A percentile compares a stretch with the other conserved stretches of the same genome.
Evolutionary conservation across 257 asterid species (phyloP).

Genomic region (Solanum virginianum): DNA sequence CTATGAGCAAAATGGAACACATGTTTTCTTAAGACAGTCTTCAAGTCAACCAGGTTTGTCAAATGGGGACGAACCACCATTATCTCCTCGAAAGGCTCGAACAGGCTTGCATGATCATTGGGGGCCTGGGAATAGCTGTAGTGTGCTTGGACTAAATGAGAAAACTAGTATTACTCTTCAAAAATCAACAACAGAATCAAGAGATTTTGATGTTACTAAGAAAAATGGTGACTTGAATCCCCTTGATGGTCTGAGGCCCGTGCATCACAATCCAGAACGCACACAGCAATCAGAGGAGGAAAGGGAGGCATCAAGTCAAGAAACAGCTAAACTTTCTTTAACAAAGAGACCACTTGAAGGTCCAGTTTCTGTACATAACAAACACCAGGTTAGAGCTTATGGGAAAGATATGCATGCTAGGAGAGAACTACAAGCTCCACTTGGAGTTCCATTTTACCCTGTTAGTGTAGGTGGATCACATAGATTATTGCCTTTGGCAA

Average conservation of each 20-base stretch:
- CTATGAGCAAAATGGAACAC: slow-evolving; percentile 33
- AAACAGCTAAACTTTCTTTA: slow-evolving; percentile 15
- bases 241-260: slow-evolving; percentile 21
- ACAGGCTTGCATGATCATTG: slow-evolving; percentile 45
- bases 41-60: slow-evolving; percentile 26
- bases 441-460: slow-evolving; percentile 57
- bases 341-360: slow-evolving; percentile 20
- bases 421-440: slow-evolving; percentile 63
- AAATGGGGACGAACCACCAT: slow-evolving; percentile 40
- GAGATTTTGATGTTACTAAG: slow-evolving; percentile 20
- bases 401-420: slow-evolving; percentile 31
- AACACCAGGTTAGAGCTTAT: slow-evolving; percentile 24
- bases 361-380: slow-evolving; percentile 32
- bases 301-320: slow-evolving; percentile 8
- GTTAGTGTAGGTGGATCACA: slow-evolving; percentile 62
- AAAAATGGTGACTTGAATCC: slow-evolving; percentile 40
- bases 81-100: slow-evolving; percentile 54
- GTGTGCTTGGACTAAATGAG: slow-evolving; percentile 46
- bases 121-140: slow-evolving; percentile 32
- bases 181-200: slow-evolving; percentile 15
- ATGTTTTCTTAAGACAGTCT: slow-evolving; percentile 7
- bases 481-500: slow-evolving; percentile 24
- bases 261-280: slow-evolving; percentile 11
- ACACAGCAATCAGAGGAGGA: slow-evolving; percentile 1
- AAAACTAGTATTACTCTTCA: slow-evolving; percentile 27